Evolutionary conservation across 306 rosid genomes (phyloP), one percentile per base, ranked within the genome.

Genomic region (Lathyrus aphaca): DNA sequence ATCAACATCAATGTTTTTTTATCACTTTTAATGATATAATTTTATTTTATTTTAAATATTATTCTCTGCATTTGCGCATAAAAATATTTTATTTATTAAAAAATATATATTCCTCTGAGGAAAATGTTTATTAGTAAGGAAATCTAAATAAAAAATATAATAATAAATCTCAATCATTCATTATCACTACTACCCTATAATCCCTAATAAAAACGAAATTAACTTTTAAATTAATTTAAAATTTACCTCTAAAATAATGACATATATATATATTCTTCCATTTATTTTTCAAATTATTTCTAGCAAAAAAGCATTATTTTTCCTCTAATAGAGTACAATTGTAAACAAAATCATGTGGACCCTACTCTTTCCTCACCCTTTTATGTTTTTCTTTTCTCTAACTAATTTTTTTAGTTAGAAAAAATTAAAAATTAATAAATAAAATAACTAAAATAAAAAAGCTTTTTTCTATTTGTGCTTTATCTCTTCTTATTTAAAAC

Each of bases 281-380:
- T n/a, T n/a, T n/a, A n/a, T n/a, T n/a, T n/a, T n/a, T n/a, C n/a
- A n/a, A n/a, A n/a, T n/a, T n/a, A n/a, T n/a, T n/a, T n/a, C n/a
- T n/a, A n/a, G n/a, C n/a, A n/a, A n/a, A n/a, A n/a, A n/a, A n/a
- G n/a, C n/a, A n/a, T n/a, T n/a, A n/a, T n/a, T n/a, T n/a, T n/a
- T n/a, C 13, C 4, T 4, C 10, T 5, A 3, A 50, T 50, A 17
- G 11, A 17, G 27, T 17, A 17, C 29, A 9, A 50, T 7, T 18
- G 3, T 9, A 50, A 50, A 11, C 17, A 56, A 70, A 73, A 74
- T 53, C 77, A 71, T 70, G 87, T 44, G 84, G 73, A 65, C 70
- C 61, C 66, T 56, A 55, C 29, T 17, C 51, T 44, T 60, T 73
- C 13, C 60, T 60, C 6, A 35, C 17, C 49, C 11, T 37, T 19